A percentile compares a stretch with the other conserved stretches of the same genome.
phyloP scores from a whole-genome alignment of 2,329 filamentous ascomycete genomes.

The Aureobasidium pullulans region DNA sequence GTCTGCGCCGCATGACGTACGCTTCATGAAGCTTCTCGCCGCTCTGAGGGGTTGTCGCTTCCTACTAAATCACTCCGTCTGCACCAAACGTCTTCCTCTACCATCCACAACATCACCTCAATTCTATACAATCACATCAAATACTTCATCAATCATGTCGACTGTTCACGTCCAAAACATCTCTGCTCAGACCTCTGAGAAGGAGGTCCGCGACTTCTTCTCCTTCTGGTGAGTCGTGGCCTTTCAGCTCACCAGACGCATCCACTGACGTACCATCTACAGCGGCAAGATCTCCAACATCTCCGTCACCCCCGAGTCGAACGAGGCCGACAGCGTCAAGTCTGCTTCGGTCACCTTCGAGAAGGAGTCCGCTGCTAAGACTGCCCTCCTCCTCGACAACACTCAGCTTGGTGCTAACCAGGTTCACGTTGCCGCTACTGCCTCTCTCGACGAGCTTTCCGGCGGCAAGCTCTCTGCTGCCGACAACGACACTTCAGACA shows the following conservation, averaged over 20 bases:
- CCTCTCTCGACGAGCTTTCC: slow-evolving; percentile 56
- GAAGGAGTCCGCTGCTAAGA: slow-evolving; percentile 94
- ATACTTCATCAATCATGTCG: slow-evolving; percentile 33
- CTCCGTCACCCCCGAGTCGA: slow-evolving; percentile 58
- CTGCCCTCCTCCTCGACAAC: slow-evolving; percentile 91
- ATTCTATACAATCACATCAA: background rate
- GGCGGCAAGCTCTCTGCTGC: slow-evolving; percentile 52
- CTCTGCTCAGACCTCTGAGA: slow-evolving; percentile 69
- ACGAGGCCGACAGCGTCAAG: slow-evolving; percentile 56
- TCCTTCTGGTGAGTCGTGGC: slow-evolving; percentile 67
- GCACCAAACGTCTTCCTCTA: background rate
- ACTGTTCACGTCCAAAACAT: slow-evolving; percentile 86
- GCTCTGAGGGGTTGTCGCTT: background rate
- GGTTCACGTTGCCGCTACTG: slow-evolving; percentile 70
- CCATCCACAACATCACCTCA: background rate
- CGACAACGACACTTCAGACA: slow-evolving; percentile 50
- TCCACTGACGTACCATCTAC: slow-evolving; percentile 13
- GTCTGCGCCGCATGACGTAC: slow-evolving; percentile 1
- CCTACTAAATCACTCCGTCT: background rate
- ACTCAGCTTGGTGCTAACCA: slow-evolving; percentile 74
- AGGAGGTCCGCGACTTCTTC: slow-evolving; percentile 95
- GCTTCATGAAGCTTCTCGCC: background rate
- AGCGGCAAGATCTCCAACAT: slow-evolving; percentile 88
- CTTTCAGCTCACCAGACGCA: background rate
- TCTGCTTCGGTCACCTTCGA: slow-evolving; percentile 92